Evolutionary conservation across 2,329 filamentous ascomycete genomes (phyloP).

Genomic region (Sporothrix brunneoviolacea): DNA sequence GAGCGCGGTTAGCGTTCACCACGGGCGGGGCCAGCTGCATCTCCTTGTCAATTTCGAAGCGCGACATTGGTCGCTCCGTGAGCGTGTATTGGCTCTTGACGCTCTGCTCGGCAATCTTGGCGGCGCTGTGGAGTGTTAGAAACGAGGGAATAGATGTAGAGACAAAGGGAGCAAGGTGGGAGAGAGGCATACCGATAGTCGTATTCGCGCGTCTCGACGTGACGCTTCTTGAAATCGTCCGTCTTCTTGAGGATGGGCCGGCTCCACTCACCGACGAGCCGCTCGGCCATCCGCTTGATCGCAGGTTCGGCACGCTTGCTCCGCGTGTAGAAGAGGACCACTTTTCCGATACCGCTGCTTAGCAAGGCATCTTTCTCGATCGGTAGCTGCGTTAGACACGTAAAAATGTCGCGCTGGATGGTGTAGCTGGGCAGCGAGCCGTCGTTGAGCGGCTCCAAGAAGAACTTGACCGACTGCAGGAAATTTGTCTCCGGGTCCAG

Average conservation of each 20-base stretch:
- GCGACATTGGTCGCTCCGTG: slow-evolving; percentile 39
- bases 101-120: slow-evolving; percentile 41
- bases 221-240: slow-evolving; percentile 87
- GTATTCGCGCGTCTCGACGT: slow-evolving; percentile 56
- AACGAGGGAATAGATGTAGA: too few species aligned
- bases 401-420: slow-evolving; percentile 92
- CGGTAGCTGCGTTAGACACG: slow-evolving; percentile 69
- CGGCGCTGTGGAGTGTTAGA: too few species aligned
- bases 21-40: slow-evolving; percentile 51
- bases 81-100: slow-evolving; percentile 39
- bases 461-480: slow-evolving; percentile 90
- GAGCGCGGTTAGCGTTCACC: slow-evolving; percentile 48
- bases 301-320: slow-evolving; percentile 80
- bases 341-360: slow-evolving; percentile 90
- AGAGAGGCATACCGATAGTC: slow-evolving; percentile 59
- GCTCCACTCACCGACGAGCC: slow-evolving; percentile 91
- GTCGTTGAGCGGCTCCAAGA: slow-evolving; percentile 90
- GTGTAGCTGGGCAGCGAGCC: slow-evolving; percentile 93
- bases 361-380: slow-evolving; percentile 87
- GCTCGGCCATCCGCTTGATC: slow-evolving; percentile 92
- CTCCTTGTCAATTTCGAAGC: slow-evolving; percentile 48
- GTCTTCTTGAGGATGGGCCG: slow-evolving; percentile 88
- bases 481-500: slow-evolving; percentile 95
- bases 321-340: slow-evolving; percentile 94
- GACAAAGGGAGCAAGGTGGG: too few species aligned